Evolutionary conservation across 306 rosid species (phyloP).

Genomic region (Acacia confusa): DNA sequence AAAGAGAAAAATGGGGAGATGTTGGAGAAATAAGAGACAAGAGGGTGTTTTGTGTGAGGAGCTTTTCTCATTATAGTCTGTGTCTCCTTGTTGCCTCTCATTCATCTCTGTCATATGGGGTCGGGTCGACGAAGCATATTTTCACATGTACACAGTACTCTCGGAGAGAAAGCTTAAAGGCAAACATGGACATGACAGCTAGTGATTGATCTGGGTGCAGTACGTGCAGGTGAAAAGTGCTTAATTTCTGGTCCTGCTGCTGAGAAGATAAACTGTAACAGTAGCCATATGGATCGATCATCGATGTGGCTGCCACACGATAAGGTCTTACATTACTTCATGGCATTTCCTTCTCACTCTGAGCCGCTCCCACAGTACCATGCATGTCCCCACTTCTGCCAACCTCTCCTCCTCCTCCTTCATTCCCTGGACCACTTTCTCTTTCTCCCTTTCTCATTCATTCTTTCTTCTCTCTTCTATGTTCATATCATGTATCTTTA

Average conservation of each 20-base stretch:
- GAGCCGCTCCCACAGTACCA: neutral
- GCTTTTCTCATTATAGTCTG: neutral
- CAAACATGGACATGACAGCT: neutral
- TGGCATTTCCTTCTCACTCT: neutral
- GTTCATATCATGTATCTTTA: too few species aligned
- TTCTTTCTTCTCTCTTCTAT: too few species aligned
- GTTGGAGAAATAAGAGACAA: neutral
- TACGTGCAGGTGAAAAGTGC: neutral
- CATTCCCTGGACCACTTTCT: neutral
- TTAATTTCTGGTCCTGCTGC: neutral
- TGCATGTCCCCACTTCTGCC: neutral
- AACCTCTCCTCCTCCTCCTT: neutral
- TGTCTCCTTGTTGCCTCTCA: neutral
- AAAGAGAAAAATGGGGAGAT: neutral
- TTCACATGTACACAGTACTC: neutral
- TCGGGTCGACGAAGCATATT: neutral
- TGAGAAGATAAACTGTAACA: neutral
- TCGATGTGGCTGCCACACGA: neutral
- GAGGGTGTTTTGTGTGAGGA: neutral
- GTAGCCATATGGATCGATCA: neutral
- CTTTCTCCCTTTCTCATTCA: neutral
- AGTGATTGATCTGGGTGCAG: neutral
- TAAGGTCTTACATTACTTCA: neutral
- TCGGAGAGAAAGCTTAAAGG: neutral
- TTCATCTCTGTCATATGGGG: conserved; percentile 10